Percentiles rank a stretch among this genome's conserved stretches.
phyloP scores from a whole-genome alignment of 1,284 basidiomycete genomes.

The Pseudozyma thailandica region DNA sequence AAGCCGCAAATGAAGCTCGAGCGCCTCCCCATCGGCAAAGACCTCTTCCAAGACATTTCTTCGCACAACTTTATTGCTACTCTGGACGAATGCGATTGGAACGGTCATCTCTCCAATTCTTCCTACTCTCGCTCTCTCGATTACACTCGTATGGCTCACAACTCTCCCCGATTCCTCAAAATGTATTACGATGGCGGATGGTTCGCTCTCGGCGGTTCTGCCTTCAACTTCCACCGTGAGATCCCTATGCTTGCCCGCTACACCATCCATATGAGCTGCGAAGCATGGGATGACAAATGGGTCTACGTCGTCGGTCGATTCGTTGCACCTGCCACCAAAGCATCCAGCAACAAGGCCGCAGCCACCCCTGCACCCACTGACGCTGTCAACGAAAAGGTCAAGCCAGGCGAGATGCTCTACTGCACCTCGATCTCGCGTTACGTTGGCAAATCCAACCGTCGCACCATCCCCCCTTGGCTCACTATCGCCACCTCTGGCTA shows the following conservation, averaged over 20 bases:
- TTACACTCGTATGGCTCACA: slow-evolving; percentile 39
- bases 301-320: slow-evolving; percentile 50
- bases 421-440: slow-evolving; percentile 56
- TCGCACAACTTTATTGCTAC: slow-evolving; percentile 29
- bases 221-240: slow-evolving; percentile 55
- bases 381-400: slow-evolving; percentile 9
- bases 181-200: slow-evolving; percentile 50
- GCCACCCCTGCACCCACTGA: slow-evolving; percentile 3
- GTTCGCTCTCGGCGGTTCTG: slow-evolving; percentile 45
- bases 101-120: slow-evolving; percentile 54
- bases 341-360: background rate
- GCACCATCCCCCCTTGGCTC: slow-evolving; percentile 62
- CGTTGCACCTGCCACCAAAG: slow-evolving; percentile 14
- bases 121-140: slow-evolving; percentile 52
- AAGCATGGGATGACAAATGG: slow-evolving; percentile 62
- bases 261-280: slow-evolving; percentile 42
- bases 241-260: slow-evolving; percentile 50
- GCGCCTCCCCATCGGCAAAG: slow-evolving; percentile 43
- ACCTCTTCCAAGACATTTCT: slow-evolving; percentile 48
- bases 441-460: slow-evolving; percentile 52
- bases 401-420: slow-evolving; percentile 45
- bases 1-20: slow-evolving; percentile 36
- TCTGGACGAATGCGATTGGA: slow-evolving; percentile 56
- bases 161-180: slow-evolving; percentile 38
- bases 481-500: slow-evolving; percentile 55